These are phyloP conservation scores for Diplotaxis tenuifolia DNA, from an alignment of 345 rosid genomes.

Conservation along the genomic window DNA sequence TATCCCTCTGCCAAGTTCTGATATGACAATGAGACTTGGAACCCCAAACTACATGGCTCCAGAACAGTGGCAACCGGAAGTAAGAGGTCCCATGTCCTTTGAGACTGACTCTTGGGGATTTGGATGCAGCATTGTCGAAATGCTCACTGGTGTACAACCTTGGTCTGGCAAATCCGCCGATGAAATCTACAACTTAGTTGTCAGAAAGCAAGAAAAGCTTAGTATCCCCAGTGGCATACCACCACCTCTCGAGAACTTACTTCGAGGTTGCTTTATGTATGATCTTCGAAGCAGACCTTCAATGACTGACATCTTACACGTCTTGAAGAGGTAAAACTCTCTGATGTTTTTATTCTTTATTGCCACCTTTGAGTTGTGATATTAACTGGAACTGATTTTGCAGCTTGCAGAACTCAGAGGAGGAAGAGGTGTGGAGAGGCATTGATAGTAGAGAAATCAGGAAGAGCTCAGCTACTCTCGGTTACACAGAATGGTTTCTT, in stretches of 20 bases:
- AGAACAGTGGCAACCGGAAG: constrained; percentile 94
- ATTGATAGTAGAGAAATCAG: constrained; percentile 38
- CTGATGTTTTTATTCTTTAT: no score
- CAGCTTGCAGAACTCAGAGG: constrained; percentile 62
- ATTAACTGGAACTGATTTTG: constrained; percentile 24
- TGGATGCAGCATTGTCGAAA: constrained; percentile 88
- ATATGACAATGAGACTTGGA: constrained; percentile 68
- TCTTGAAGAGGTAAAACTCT: constrained; percentile 57
- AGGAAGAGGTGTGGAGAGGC: constrained; percentile 57
- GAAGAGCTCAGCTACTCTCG: constrained; percentile 42
- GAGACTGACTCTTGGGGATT: constrained; percentile 98
- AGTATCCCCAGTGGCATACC: constrained; percentile 71
- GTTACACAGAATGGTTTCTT: constrained; percentile 81
- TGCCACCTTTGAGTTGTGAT: no score
- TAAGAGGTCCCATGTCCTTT: constrained; percentile 74
- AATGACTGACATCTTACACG: constrained; percentile 65
- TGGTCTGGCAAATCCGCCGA: constrained; percentile 68
- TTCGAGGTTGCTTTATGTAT: constrained; percentile 82
- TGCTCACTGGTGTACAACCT: constrained; percentile 85
- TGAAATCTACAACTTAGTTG: constrained; percentile 69
- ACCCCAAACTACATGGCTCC: constrained; percentile 98
- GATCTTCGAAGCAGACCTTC: constrained; percentile 86
- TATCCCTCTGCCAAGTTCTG: constrained; percentile 62
- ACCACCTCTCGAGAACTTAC: constrained; percentile 61
- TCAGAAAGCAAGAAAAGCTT: constrained; percentile 73